These are phyloP conservation scores for Paramarasmius palmivorus DNA, from an alignment of 1,284 basidiomycete species.

Conservation along the genomic window DNA sequence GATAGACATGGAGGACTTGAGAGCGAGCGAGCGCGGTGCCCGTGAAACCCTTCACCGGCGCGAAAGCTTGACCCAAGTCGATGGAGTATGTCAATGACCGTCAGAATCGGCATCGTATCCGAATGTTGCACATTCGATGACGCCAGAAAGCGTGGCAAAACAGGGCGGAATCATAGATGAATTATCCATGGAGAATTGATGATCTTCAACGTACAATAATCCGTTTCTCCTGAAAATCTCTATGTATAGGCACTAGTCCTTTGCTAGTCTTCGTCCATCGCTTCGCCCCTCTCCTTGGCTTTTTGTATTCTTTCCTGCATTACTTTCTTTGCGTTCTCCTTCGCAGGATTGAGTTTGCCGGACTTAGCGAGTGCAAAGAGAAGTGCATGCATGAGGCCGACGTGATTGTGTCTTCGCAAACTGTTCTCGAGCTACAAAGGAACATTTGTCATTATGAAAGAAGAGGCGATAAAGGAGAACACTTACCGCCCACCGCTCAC, in stretches of 20 bases:
- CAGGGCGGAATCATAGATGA: background rate
- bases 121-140: no score
- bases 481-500: constrained; percentile 79
- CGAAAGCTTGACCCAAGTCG: no score
- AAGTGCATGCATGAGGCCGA: constrained; percentile 75
- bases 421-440: constrained; percentile 75
- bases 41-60: no score
- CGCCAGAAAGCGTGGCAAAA: no score
- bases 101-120: no score
- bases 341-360: constrained; percentile 52
- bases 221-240: background rate
- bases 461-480: constrained; percentile 6
- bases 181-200: background rate
- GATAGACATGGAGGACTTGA: no score
- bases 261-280: constrained; percentile 61
- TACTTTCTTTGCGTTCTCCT: constrained; percentile 44
- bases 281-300: constrained; percentile 48
- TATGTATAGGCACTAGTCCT: constrained; percentile 6
- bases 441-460: background rate
- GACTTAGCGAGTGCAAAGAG: constrained; percentile 68
- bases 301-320: constrained; percentile 57
- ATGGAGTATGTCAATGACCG: no score
- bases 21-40: no score
- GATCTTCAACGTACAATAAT: background rate
- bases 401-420: constrained; percentile 79